Evolutionary conservation across 192 early-diverging fungal genomes (phyloP).

Genomic region (Chytriomyces hyalinus): DNA sequence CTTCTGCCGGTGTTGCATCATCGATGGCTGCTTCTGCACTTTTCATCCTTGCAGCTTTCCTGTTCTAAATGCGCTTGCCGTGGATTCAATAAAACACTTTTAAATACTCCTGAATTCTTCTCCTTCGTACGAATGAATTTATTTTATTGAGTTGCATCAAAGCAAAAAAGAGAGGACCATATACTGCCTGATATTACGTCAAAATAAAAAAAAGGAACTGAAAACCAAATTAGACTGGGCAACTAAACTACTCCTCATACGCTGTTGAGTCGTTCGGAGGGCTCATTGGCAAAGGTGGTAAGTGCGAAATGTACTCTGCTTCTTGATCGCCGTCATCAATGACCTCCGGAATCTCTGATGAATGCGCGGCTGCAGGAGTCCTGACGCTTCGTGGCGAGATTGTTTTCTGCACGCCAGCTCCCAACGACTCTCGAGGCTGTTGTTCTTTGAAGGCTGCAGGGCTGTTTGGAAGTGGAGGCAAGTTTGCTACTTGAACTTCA

Average conservation of each 20-base stretch:
- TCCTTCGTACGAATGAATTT: too few relatives aligned
- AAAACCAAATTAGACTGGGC: background rate
- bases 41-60: too few relatives aligned
- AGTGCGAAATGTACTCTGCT: background rate
- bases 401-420: slow-evolving; percentile 6
- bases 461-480: slow-evolving; percentile 22
- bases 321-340: background rate
- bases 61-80: too few relatives aligned
- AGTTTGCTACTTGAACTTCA: slow-evolving; percentile 5
- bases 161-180: too few relatives aligned
- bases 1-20: too few relatives aligned
- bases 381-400: too few relatives aligned
- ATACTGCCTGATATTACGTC: background rate
- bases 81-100: too few relatives aligned
- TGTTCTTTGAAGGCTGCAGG: slow-evolving; percentile 15
- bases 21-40: too few relatives aligned
- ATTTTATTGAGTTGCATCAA: too few relatives aligned
- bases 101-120: too few relatives aligned
- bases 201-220: background rate
- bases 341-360: too few relatives aligned
- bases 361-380: too few relatives aligned
- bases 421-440: background rate
- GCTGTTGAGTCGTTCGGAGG: slow-evolving; percentile 16
- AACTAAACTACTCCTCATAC: background rate
- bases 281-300: slow-evolving; percentile 29